phyloP scores from a whole-genome alignment of 441 rosid species.

The Hura crepitans region DNA sequence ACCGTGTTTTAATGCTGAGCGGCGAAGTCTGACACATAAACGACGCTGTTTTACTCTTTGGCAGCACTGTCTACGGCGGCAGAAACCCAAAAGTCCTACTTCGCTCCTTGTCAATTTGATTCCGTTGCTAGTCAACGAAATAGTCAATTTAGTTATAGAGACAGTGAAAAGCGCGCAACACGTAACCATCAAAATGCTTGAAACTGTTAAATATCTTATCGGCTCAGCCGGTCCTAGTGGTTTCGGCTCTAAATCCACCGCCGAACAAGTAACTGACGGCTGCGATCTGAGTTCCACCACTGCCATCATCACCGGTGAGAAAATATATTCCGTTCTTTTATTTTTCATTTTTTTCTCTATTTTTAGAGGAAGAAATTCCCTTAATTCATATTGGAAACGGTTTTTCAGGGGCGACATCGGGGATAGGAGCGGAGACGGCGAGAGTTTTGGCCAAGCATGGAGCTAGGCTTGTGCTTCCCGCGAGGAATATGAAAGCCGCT shows the following conservation, averaged over 20 bases:
- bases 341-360: background rate
- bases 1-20: conserved; percentile 14
- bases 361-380: background rate
- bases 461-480: conserved; percentile 72
- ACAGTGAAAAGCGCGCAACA: conserved; percentile 3
- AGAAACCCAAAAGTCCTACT: background rate
- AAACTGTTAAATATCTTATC: conserved; percentile 63
- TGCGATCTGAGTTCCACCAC: conserved; percentile 59
- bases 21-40: conserved; percentile 21
- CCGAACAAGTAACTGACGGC: conserved; percentile 55
- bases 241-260: conserved; percentile 79
- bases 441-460: conserved; percentile 73
- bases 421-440: conserved; percentile 94
- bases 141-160: background rate
- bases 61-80: conserved; percentile 20
- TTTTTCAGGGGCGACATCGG: conserved; percentile 76
- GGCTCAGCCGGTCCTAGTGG: conserved; percentile 74
- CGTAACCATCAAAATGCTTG: conserved; percentile 42
- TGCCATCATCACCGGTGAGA: conserved; percentile 77
- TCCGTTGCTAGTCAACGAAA: background rate
- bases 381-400: background rate
- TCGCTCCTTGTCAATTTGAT: background rate
- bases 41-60: conserved; percentile 6
- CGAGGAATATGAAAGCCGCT: conserved; percentile 68
- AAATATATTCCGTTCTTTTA: too few species aligned